Percentiles rank a stretch among this genome's conserved stretches.
Conservation (phyloP, 106 monocot species). For the Cymbidium sinense region DNA sequence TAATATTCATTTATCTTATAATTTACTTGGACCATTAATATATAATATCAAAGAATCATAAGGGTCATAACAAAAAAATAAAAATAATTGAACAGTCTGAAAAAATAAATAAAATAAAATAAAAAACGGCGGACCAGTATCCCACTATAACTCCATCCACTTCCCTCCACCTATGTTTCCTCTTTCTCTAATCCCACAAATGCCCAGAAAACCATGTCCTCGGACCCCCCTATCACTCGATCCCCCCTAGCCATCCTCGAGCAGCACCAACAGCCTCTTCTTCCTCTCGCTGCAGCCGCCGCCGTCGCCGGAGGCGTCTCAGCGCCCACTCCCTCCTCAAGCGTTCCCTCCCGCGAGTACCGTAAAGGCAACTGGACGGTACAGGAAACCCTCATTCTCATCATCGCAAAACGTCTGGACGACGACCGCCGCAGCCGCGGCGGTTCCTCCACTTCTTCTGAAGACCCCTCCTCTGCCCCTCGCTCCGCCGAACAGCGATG, state of each 20-base stretch:
- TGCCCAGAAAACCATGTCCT: conserved; percentile 20
- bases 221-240: conserved; percentile 7
- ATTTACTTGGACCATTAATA: too few species aligned
- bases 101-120: too few species aligned
- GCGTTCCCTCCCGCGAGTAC: conserved; percentile 53
- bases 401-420: conserved; percentile 86
- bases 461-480: background rate
- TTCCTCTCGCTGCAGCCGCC: background rate
- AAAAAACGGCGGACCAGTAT: too few species aligned
- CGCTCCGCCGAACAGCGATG: conserved; percentile 63
- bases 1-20: too few species aligned
- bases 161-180: background rate
- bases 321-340: conserved; percentile 8
- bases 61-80: too few species aligned
- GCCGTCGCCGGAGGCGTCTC: conserved; percentile 8
- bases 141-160: background rate
- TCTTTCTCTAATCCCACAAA: background rate
- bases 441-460: background rate
- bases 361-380: conserved; percentile 96
- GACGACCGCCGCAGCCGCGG: conserved; percentile 49
- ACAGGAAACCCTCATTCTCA: conserved; percentile 82
- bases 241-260: background rate
- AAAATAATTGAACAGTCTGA: too few species aligned
- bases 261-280: conserved; percentile 11
- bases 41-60: too few species aligned